Conservation (phyloP, 441 rosid species). For the Jatropha podagrica region DNA sequence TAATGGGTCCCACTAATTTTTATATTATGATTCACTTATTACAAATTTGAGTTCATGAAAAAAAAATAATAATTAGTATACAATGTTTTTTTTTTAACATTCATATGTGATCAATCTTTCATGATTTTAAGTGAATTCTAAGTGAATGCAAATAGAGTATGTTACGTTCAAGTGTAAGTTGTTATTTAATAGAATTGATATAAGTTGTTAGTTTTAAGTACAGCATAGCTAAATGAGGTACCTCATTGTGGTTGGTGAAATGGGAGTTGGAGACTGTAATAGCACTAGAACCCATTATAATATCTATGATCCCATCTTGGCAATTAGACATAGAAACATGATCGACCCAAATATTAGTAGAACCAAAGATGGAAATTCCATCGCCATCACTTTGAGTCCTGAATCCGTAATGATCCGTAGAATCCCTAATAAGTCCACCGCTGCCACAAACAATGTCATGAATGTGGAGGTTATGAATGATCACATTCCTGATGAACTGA, state of each 20-base stretch:
- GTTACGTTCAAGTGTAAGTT: too few relatives aligned
- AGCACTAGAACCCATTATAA: conserved; percentile 65
- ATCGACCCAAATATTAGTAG: conserved; percentile 67
- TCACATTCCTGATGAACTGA: conserved; percentile 58
- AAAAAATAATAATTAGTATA: too few relatives aligned
- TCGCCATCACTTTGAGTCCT: conserved; percentile 73
- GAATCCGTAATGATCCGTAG: conserved; percentile 49
- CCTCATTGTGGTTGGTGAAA: conserved; percentile 70
- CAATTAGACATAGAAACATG: conserved; percentile 71
- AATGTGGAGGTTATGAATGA: conserved; percentile 59
- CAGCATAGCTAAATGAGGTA: conserved; percentile 22
- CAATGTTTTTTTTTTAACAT: too few relatives aligned
- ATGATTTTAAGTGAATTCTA: too few relatives aligned
- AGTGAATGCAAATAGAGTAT: too few relatives aligned
- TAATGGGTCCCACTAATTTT: too few relatives aligned
- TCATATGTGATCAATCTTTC: too few relatives aligned
- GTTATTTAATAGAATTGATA: too few relatives aligned
- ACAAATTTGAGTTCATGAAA: too few relatives aligned
- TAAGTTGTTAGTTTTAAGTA: too few relatives aligned
- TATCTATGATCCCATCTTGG: conserved; percentile 71
- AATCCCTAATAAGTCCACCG: conserved; percentile 66
- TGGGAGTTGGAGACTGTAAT: conserved; percentile 81
- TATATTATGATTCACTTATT: too few relatives aligned
- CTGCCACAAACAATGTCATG: conserved; percentile 32
- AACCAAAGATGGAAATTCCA: conserved; percentile 65